phyloP scores from a whole-genome alignment of 441 rosid species.

The Erysimum pusillum region DNA sequence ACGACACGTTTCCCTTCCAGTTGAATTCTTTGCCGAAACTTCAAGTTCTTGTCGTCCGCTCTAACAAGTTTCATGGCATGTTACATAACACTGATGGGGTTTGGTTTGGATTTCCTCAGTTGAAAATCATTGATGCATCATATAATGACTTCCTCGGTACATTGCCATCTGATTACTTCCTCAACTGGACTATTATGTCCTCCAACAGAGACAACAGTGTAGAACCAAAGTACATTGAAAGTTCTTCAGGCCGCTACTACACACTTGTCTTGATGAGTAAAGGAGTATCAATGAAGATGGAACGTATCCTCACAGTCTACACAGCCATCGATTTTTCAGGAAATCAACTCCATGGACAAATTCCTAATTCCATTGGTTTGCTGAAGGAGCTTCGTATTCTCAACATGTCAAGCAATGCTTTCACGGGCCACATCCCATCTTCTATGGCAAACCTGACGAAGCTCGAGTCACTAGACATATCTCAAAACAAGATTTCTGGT shows the following conservation, averaged over 20 bases:
- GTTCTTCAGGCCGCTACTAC: no score
- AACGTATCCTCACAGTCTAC: slow-evolving; percentile 4
- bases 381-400: slow-evolving; percentile 27
- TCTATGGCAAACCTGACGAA: slow-evolving; percentile 7
- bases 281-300: slow-evolving; percentile 11
- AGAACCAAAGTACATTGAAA: no score
- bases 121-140: slow-evolving; percentile 66
- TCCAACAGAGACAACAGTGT: neutral
- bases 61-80: slow-evolving; percentile 52
- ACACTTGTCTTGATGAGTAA: slow-evolving; percentile 36
- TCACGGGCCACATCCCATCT: slow-evolving; percentile 33
- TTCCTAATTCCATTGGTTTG: slow-evolving; percentile 31
- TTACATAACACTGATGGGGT: neutral
- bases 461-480: slow-evolving; percentile 45
- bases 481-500: slow-evolving; percentile 26
- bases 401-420: slow-evolving; percentile 39
- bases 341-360: slow-evolving; percentile 29
- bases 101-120: slow-evolving; percentile 49
- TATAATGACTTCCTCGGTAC: slow-evolving; percentile 47
- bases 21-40: slow-evolving; percentile 48
- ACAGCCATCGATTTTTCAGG: slow-evolving; percentile 32
- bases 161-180: slow-evolving; percentile 31
- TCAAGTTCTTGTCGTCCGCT: slow-evolving; percentile 58
- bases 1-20: slow-evolving; percentile 56
- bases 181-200: slow-evolving; percentile 51